Conservation (phyloP, 2,329 filamentous ascomycete genomes). For the Microdochium bolleyi region DNA sequence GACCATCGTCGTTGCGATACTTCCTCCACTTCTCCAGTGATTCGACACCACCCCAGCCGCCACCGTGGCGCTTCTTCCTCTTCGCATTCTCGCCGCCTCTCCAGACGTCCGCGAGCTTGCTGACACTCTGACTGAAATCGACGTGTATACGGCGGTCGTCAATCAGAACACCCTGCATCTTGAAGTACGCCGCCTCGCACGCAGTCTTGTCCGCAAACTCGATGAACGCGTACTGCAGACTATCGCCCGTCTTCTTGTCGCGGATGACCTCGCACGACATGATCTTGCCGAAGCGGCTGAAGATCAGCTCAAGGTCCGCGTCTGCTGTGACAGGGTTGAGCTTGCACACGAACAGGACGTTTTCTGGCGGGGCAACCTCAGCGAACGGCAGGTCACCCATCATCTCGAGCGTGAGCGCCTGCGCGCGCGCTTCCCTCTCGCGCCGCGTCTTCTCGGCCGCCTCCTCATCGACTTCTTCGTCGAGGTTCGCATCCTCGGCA, state of each 20-base stretch:
- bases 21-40: constrained; percentile 85
- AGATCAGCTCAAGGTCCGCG: constrained; percentile 90
- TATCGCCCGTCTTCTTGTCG: constrained; percentile 89
- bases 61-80: constrained; percentile 46
- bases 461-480: constrained; percentile 66
- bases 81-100: constrained; percentile 78
- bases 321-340: constrained; percentile 94
- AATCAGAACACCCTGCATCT: constrained; percentile 96
- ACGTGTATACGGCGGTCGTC: constrained; percentile 97
- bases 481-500: constrained; percentile 75
- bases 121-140: constrained; percentile 93
- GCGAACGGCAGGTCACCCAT: constrained; percentile 96
- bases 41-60: constrained; percentile 86
- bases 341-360: constrained; percentile 97
- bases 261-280: constrained; percentile 93
- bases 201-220: constrained; percentile 90
- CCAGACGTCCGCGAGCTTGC: constrained; percentile 84
- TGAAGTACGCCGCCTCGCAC: constrained; percentile 93
- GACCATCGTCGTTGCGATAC: constrained; percentile 63
- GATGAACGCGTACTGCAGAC: constrained; percentile 94
- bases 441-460: constrained; percentile 71
- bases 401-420: constrained; percentile 93
- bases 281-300: constrained; percentile 92
- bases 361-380: constrained; percentile 94
- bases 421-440: constrained; percentile 85